Conservation (phyloP, 139 green algal genomes). For the Chlamydomonas sphaeroides region DNA sequence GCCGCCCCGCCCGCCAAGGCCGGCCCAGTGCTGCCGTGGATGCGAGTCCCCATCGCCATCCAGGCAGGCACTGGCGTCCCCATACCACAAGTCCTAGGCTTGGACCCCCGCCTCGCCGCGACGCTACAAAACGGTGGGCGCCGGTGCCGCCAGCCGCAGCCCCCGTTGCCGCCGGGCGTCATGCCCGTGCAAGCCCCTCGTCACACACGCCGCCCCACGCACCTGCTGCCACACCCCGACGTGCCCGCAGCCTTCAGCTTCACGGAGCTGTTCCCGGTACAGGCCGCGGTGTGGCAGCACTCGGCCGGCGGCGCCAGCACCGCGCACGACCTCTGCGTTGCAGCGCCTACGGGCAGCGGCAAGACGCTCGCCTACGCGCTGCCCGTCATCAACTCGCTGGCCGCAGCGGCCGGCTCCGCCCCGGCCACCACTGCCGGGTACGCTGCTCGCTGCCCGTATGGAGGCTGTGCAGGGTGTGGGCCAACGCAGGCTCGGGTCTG, state of each 20-base stretch:
- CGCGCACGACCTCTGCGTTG: slow-evolving; percentile 88
- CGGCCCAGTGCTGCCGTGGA: slow-evolving; percentile 81
- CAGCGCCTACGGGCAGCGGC: slow-evolving; percentile 86
- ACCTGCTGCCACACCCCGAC: too few species aligned
- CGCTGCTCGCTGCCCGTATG: too few species aligned
- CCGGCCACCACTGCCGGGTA: too few species aligned
- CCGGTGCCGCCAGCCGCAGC: too few species aligned
- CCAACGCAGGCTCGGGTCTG: too few species aligned
- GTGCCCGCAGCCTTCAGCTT: slow-evolving; percentile 64
- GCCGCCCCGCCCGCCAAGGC: background rate
- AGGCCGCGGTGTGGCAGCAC: slow-evolving; percentile 79
- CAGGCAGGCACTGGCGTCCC: slow-evolving; percentile 51
- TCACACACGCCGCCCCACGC: too few species aligned
- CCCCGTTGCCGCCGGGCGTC: too few species aligned
- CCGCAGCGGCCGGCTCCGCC: background rate
- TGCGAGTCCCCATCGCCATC: slow-evolving; percentile 82
- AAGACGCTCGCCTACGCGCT: slow-evolving; percentile 93
- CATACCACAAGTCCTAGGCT: slow-evolving; percentile 62
- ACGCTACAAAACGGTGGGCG: slow-evolving; percentile 24
- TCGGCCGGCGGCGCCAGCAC: slow-evolving; percentile 70
- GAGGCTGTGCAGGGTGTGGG: too few species aligned
- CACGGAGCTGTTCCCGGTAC: slow-evolving; percentile 81
- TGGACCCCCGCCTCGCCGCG: slow-evolving; percentile 58
- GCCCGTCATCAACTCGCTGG: slow-evolving; percentile 78
- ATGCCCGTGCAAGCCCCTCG: too few species aligned